Evolutionary conservation across 2,329 filamentous ascomycete genomes (phyloP).

Genomic region (Thelonectria olida): DNA sequence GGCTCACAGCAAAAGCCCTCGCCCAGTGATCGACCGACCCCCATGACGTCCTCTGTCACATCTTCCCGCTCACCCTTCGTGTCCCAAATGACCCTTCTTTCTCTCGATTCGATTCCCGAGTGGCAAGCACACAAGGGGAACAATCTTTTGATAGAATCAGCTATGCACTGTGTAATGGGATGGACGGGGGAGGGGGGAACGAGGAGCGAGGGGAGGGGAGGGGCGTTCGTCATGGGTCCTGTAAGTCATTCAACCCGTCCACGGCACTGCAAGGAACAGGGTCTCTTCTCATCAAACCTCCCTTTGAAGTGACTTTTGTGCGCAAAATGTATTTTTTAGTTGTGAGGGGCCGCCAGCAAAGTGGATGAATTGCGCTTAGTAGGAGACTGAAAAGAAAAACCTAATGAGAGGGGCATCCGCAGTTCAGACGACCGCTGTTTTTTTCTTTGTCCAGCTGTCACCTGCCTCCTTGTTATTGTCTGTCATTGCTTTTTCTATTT

Average conservation of each 20-base stretch:
- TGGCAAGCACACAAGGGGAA: neutral
- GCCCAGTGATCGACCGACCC: slow-evolving; percentile 16
- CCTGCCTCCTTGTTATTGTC: neutral
- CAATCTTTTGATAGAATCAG: neutral
- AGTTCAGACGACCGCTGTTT: neutral
- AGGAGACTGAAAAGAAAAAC: too few relatives aligned
- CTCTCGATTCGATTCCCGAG: neutral
- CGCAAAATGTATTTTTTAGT: slow-evolving; percentile 22
- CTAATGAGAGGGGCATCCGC: neutral
- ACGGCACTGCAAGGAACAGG: slow-evolving; percentile 30
- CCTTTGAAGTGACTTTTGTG: too few relatives aligned
- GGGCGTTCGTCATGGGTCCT: slow-evolving; percentile 10
- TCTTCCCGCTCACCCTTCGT: neutral
- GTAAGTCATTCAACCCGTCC: slow-evolving; percentile 25
- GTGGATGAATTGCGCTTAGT: too few relatives aligned
- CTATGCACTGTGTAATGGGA: neutral
- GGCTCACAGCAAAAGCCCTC: slow-evolving; percentile 7
- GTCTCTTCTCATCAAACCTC: neutral
- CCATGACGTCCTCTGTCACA: slow-evolving; percentile 4
- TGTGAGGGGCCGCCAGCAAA: neutral
- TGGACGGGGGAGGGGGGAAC: neutral
- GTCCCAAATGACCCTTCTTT: neutral
- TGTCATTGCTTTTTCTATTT: neutral
- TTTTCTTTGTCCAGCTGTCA: neutral
- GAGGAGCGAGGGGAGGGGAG: neutral